phyloP scores from a whole-genome alignment of 768 basidiomycete genomes.

The Trametes elegans region DNA sequence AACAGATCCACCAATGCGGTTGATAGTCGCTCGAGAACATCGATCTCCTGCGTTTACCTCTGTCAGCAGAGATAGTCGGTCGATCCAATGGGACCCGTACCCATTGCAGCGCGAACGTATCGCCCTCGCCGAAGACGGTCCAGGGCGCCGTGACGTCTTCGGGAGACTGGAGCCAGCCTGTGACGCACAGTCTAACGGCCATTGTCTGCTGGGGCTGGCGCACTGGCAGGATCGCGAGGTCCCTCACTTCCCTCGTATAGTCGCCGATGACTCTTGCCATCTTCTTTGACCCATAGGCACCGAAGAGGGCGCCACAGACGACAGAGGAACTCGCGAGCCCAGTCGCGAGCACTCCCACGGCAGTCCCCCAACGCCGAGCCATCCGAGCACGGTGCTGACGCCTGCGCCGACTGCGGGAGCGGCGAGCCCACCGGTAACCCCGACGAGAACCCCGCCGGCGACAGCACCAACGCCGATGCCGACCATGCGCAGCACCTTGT shows the following conservation, averaged over 20 bases:
- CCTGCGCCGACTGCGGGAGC: constrained; percentile 59
- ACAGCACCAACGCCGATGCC: constrained; percentile 52
- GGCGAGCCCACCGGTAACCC: constrained; percentile 58
- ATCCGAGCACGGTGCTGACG: constrained; percentile 45
- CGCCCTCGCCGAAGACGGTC: constrained; percentile 46
- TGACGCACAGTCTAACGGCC: constrained; percentile 51
- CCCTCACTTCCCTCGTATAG: constrained; percentile 52
- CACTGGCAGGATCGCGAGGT: constrained; percentile 51
- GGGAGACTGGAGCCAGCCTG: constrained; percentile 48
- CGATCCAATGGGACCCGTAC: constrained; percentile 29
- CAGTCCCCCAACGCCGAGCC: constrained; percentile 55
- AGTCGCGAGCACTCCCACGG: constrained; percentile 47
- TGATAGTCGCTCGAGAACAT: constrained; percentile 50
- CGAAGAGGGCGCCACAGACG: constrained; percentile 58
- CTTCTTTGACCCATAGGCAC: constrained; percentile 51
- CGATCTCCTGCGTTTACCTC: constrained; percentile 44
- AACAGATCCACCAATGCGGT: constrained; percentile 44
- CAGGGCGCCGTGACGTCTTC: constrained; percentile 53
- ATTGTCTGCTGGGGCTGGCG: constrained; percentile 40
- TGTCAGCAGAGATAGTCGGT: neutral
- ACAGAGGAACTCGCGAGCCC: constrained; percentile 55
- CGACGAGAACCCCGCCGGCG: constrained; percentile 53
- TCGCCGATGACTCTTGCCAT: constrained; percentile 48
- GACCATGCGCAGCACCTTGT: constrained; percentile 41
- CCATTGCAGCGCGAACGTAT: constrained; percentile 59